phyloP scores from a whole-genome alignment of 2,329 filamentous ascomycete genomes.

The Exophiala phaeomuriformis region DNA sequence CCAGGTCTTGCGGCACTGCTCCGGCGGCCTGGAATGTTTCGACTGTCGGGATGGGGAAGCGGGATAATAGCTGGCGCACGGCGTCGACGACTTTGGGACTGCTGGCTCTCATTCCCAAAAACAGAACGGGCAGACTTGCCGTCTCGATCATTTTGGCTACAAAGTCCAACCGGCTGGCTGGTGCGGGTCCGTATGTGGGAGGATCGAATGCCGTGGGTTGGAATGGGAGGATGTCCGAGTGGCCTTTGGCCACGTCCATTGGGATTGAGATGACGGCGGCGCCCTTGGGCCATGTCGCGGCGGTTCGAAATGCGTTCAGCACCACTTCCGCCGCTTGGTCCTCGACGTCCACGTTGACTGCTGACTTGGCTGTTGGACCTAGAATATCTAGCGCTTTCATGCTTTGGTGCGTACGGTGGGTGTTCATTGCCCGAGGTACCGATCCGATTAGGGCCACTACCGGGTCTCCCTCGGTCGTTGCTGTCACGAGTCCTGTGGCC shows the following conservation, averaged over 20 bases:
- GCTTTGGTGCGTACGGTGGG: slow-evolving; percentile 44
- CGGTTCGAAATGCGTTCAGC: slow-evolving; percentile 41
- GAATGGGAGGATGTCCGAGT: slow-evolving; percentile 37
- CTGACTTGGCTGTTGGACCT: slow-evolving; percentile 39
- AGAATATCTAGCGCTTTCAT: slow-evolving; percentile 42
- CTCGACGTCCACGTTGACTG: slow-evolving; percentile 39
- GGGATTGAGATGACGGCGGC: slow-evolving; percentile 41
- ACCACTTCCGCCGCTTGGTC: slow-evolving; percentile 45
- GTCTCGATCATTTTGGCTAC: slow-evolving; percentile 33
- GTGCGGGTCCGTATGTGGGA: slow-evolving; percentile 38
- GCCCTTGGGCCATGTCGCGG: slow-evolving; percentile 38
- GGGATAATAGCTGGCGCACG: slow-evolving; percentile 38
- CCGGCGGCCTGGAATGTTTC: slow-evolving; percentile 48
- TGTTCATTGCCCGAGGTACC: slow-evolving; percentile 40
- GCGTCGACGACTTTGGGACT: slow-evolving; percentile 37
- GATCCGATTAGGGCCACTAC: slow-evolving; percentile 45
- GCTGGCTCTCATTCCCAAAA: slow-evolving; percentile 41
- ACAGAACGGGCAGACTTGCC: slow-evolving; percentile 39
- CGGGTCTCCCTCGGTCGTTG: slow-evolving; percentile 44
- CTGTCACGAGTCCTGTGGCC: slow-evolving; percentile 42
- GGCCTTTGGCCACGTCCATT: slow-evolving; percentile 39
- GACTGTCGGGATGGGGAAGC: slow-evolving; percentile 41
- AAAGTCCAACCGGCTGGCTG: slow-evolving; percentile 29
- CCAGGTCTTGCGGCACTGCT: slow-evolving; percentile 39
- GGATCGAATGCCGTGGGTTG: slow-evolving; percentile 36